Conservation (phyloP, 768 basidiomycete genomes). For the Russula virescens region DNA sequence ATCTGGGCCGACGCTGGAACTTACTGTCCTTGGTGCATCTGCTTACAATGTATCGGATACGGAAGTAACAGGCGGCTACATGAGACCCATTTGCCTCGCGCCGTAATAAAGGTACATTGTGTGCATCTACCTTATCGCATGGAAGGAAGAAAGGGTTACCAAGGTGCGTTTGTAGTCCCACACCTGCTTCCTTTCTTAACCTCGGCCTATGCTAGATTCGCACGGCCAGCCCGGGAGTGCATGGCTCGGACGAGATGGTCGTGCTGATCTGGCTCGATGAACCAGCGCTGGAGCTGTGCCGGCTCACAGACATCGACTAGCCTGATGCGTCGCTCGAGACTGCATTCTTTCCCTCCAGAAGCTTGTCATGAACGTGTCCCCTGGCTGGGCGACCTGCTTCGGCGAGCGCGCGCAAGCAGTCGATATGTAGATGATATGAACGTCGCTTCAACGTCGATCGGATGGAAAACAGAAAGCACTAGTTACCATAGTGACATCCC, state of each 20-base stretch:
- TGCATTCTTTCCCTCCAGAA: constrained; percentile 8
- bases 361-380: not conserved
- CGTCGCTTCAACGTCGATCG: no score
- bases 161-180: not conserved
- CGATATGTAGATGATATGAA: not conserved
- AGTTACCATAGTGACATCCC: no score
- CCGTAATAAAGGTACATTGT: constrained; percentile 8
- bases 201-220: constrained; percentile 1
- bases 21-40: constrained; percentile 2
- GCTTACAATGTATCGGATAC: constrained; percentile 14
- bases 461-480: no score
- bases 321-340: constrained; percentile 2
- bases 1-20: not conserved
- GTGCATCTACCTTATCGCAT: constrained; percentile 13
- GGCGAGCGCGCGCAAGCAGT: not conserved
- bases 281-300: no score
- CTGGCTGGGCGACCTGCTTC: constrained; percentile 13
- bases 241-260: constrained; percentile 9
- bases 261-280: constrained; percentile 2
- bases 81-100: constrained; percentile 10
- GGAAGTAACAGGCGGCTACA: constrained; percentile 14
- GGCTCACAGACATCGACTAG: not conserved
- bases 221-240: not conserved
- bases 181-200: no score
- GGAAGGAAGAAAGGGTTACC: constrained; percentile 13